Conservation (phyloP, 345 rosid species). For the Cardamine occulta region DNA sequence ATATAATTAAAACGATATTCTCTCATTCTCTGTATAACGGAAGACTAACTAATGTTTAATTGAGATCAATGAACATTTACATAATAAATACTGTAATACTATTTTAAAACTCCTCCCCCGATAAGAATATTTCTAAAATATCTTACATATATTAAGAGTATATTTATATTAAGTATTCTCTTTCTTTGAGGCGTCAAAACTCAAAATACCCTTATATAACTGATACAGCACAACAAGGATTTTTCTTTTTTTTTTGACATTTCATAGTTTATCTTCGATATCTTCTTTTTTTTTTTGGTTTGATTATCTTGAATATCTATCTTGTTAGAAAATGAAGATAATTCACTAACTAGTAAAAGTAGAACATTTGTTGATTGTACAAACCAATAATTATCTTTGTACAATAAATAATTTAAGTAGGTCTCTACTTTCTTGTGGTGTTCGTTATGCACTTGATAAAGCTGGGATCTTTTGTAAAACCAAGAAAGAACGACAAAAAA, state of each 20-base stretch:
- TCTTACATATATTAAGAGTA: background rate
- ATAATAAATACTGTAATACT: no score
- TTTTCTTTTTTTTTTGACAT: no score
- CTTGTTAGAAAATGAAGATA: background rate
- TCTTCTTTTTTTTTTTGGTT: no score
- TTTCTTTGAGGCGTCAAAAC: background rate
- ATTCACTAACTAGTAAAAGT: background rate
- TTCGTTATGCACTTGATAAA: slow-evolving; percentile 35
- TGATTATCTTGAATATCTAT: background rate
- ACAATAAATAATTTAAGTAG: slow-evolving; percentile 19
- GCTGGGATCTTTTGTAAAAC: slow-evolving; percentile 18
- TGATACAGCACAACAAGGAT: background rate
- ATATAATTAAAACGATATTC: no score
- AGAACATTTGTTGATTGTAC: slow-evolving; percentile 1
- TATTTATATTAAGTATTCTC: background rate
- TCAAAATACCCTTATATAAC: background rate
- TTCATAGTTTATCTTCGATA: background rate
- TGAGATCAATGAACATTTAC: background rate
- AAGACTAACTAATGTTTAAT: no score
- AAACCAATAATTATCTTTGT: background rate
- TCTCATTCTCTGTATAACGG: background rate
- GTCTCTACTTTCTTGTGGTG: slow-evolving; percentile 26
- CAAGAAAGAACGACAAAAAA: slow-evolving; percentile 21
- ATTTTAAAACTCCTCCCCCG: background rate
- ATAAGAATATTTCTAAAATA: background rate